Evolutionary conservation across 179 eudicot genomes (phyloP), one percentile per base, ranked within the genome.

Genomic region (Heliamphora pulchella): DNA sequence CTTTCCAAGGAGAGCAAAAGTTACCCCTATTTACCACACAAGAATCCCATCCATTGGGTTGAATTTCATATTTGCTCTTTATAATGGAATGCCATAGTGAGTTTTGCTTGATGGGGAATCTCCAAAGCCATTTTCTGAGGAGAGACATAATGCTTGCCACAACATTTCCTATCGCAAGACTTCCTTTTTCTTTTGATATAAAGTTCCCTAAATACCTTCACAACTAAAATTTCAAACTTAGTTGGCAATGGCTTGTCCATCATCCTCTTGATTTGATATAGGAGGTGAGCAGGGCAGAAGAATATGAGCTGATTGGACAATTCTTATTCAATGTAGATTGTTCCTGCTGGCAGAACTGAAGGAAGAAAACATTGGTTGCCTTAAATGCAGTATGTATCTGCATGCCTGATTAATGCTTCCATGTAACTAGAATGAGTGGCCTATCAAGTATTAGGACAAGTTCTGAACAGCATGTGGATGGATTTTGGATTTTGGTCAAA

Each of bases 281-380:
- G 50, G 68, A 43, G 20, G n/a, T 76, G 59, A 48, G 76, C 61
- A 18, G 39, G 44, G n/a, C 20, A 72, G n/a, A 72, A 18, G 76
- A 73, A 53, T 53, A 51, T 53, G 4, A 51, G 51, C 10, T 61
- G 79, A 59, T 41, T 59, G 55, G 69, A 9, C 4, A 51, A 11
- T 51, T 59, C 79, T 18, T 46, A 8, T 18, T 15, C 54, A 44
- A 47, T 50, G 9, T 46, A 8, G 18, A 44, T 48, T 46, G 54
- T 59, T 76, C 41, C 18, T 76, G 65, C 65, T 44, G 31, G 31
- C 72, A 4, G 43, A 17, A 11, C 50, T 68, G 17, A 15, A 75
- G 44, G 67, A 20, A 76, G 10, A 1, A 61, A 43, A 59, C 4
- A 59, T 59, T 58, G 48, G 8, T 39, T 11, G 41, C 70, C 57